Evolutionary conservation across 2,329 filamentous ascomycete genomes (phyloP).

Genomic region (Claviceps sp.): DNA sequence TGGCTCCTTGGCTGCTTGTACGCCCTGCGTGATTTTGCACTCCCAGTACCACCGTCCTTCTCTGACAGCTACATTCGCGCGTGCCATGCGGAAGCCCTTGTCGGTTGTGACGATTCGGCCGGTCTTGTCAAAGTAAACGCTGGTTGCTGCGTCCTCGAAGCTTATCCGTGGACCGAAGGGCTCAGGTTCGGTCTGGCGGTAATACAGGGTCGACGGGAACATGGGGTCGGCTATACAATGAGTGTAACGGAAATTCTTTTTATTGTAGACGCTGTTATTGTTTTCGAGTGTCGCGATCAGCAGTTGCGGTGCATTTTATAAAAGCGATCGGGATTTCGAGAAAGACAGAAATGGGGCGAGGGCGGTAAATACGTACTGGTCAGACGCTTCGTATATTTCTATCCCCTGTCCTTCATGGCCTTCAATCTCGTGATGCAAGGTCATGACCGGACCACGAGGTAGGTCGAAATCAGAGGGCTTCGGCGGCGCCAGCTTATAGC

Average conservation of each 20-base stretch:
- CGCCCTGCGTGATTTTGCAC: conserved; percentile 73
- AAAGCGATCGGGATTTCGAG: too few species aligned
- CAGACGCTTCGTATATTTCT: conserved; percentile 49
- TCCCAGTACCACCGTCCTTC: conserved; percentile 93
- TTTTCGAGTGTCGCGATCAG: background rate
- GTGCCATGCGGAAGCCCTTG: conserved; percentile 83
- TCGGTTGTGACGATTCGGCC: conserved; percentile 74
- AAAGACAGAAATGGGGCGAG: too few species aligned
- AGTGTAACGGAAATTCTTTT: conserved; percentile 72
- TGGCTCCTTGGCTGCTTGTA: conserved; percentile 28
- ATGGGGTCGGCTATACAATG: conserved; percentile 81
- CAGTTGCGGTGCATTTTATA: too few species aligned
- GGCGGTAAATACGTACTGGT: conserved; percentile 38
- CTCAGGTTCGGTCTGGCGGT: conserved; percentile 74
- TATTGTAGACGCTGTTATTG: conserved; percentile 43
- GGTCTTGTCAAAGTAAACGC: conserved; percentile 67
- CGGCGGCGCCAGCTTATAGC: conserved; percentile 52
- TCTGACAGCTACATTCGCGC: conserved; percentile 79
- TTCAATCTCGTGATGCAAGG: conserved; percentile 39
- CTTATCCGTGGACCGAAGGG: conserved; percentile 78
- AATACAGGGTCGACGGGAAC: conserved; percentile 79
- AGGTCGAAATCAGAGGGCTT: conserved; percentile 48
- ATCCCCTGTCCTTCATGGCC: conserved; percentile 35
- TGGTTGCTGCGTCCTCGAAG: conserved; percentile 80
- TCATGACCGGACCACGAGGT: conserved; percentile 43